Base-by-base conservation (phyloP, 2,329 filamentous ascomycete genomes). In the Claviceps capensis region DNA sequence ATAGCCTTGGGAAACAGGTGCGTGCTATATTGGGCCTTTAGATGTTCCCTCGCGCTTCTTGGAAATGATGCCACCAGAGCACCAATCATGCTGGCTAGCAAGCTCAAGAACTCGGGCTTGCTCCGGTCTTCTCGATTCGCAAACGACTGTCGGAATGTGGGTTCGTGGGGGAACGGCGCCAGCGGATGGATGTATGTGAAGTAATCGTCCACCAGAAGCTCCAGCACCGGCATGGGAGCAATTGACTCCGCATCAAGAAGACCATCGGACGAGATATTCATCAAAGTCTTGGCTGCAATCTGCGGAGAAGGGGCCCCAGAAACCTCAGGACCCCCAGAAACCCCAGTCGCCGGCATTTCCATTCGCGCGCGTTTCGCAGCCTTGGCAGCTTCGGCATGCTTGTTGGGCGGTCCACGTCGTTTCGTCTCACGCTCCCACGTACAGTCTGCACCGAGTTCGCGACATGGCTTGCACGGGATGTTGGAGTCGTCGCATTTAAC, bases 181-280 rank as follows among this genome's bases (percentile, higher is more conserved):
- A 90, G 74, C 1, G 86, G 86, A 59, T 89, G 84, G 50, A 89
- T 83, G 63, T 88, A 88, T 17, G 83, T 88, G 67, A 89, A 90
- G 73, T 87, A 90, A 68, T 90, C 86, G 63, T 89, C 83, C 53
- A 90, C 78, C 16, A 89, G 72, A 2, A 83, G 74, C 59, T 84
- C 76, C 50, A 90, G 69, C 11, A 83, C 79, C 7, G 79, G 76
- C 65, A 83, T 73, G 0, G 85, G 82, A 42, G 83, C 85, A 55
- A 90, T 88, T 2, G 78, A 72, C 62, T 90, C 86, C 47, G 82
- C 78, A 54, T 79, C 77, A 14, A 81, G 62, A n/a, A 67, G 62
- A 30, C 60, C 61, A n/a, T 65, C 63, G 2, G 61, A 60, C 14
- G 68, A 67, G 16, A 71, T 74, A 13, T 74, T 71, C 55, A 77